A percentile compares a stretch with the other conserved stretches of the same genome.
Conservation (phyloP, 768 basidiomycete genomes). For the Sarcomyxa edulis region DNA sequence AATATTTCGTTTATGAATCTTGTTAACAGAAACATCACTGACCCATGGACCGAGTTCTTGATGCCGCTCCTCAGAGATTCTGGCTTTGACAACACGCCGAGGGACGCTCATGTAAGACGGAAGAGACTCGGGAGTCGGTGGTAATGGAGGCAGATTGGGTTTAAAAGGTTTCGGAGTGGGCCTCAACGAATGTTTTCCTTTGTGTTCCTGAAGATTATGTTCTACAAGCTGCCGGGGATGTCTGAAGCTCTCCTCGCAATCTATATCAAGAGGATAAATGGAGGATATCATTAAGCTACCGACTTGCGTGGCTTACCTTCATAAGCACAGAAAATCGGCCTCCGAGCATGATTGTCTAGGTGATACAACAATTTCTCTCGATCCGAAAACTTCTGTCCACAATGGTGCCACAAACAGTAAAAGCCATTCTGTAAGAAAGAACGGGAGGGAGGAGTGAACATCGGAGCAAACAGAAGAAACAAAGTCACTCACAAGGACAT, state of each 20-base stretch:
- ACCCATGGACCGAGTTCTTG: conserved; percentile 50
- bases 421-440: conserved; percentile 6
- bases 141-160: conserved; percentile 23
- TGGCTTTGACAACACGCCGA: conserved; percentile 33
- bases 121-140: conserved; percentile 34
- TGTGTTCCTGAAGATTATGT: conserved; percentile 40
- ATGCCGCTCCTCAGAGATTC: conserved; percentile 49
- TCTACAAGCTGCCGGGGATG: conserved; percentile 41
- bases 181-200: conserved; percentile 27
- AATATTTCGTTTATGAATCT: too few species aligned
- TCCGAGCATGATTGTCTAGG: conserved; percentile 45
- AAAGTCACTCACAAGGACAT: conserved; percentile 1
- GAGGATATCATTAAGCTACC: background rate
- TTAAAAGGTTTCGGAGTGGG: conserved; percentile 26
- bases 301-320: conserved; percentile 33
- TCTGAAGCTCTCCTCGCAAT: conserved; percentile 46
- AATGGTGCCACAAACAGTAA: conserved; percentile 41
- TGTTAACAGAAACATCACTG: too few species aligned
- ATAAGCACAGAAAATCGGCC: conserved; percentile 41
- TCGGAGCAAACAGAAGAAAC: background rate
- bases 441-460: too few species aligned
- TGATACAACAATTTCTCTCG: conserved; percentile 38
- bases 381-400: conserved; percentile 36
- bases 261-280: conserved; percentile 26
- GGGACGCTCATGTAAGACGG: conserved; percentile 49